phyloP scores from a whole-genome alignment of 1,284 basidiomycete genomes.

The Ganoderma multipileum region DNA sequence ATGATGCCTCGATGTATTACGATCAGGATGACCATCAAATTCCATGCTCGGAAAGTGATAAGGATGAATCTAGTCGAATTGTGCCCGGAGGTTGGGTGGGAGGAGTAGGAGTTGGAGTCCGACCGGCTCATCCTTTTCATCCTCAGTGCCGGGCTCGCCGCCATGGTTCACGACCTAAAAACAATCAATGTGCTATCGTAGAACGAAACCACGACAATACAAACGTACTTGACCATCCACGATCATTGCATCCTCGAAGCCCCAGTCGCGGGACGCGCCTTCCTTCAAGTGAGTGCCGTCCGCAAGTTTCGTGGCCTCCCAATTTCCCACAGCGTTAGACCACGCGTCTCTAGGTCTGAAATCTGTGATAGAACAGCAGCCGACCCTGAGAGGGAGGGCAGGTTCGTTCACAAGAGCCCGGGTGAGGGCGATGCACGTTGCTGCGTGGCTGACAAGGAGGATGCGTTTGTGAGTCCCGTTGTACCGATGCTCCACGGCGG shows the following conservation, averaged over 20 bases:
- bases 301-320: conserved; percentile 56
- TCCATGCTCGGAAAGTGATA: neutral
- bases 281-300: conserved; percentile 65
- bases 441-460: conserved; percentile 81
- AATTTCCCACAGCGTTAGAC: conserved; percentile 45
- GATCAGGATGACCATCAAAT: neutral
- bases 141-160: conserved; percentile 67
- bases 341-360: conserved; percentile 43
- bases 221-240: conserved; percentile 52
- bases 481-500: conserved; percentile 54
- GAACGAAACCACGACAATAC: neutral
- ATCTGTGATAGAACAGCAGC: conserved; percentile 74
- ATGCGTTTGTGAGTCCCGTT: conserved; percentile 54
- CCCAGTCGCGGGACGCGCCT: conserved; percentile 78
- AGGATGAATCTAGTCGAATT: conserved; percentile 45
- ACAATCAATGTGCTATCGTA: conserved; percentile 1
- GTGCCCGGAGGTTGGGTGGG: conserved; percentile 41
- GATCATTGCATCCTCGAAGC: conserved; percentile 70
- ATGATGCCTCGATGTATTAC: neutral
- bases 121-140: conserved; percentile 59
- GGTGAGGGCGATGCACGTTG: conserved; percentile 76
- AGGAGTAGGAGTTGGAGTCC: conserved; percentile 52
- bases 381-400: conserved; percentile 60
- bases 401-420: conserved; percentile 64
- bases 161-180: conserved; percentile 62